phyloP scores from a whole-genome alignment of 2,329 filamentous ascomycete species.

The Paradendryphiella salina region DNA sequence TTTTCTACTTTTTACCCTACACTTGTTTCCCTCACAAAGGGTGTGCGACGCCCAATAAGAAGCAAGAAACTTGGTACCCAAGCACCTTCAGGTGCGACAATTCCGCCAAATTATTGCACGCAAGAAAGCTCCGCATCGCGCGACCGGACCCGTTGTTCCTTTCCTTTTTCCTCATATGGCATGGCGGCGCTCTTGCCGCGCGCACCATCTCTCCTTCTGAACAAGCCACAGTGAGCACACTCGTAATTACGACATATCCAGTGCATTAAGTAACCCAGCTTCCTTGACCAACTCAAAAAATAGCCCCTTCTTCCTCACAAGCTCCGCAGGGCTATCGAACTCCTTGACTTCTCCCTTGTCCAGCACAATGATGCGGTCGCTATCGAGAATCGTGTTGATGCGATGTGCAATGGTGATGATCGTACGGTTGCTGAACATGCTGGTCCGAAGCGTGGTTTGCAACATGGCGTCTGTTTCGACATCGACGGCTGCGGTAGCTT shows the following conservation, averaged over 20 bases:
- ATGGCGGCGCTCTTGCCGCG: no score
- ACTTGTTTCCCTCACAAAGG: no score
- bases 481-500: conserved; percentile 82
- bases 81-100: no score
- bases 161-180: no score
- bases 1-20: no score
- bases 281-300: conserved; percentile 94
- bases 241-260: conserved; percentile 14
- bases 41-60: no score
- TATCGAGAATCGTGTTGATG: conserved; percentile 93
- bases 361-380: conserved; percentile 88
- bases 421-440: conserved; percentile 82
- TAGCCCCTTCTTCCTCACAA: conserved; percentile 74
- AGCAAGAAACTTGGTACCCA: no score
- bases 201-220: background rate
- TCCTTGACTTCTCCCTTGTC: conserved; percentile 89
- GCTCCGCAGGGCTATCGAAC: conserved; percentile 81
- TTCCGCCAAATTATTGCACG: no score
- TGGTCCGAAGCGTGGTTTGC: conserved; percentile 65
- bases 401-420: conserved; percentile 98
- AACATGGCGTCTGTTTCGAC: conserved; percentile 69
- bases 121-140: no score
- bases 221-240: background rate
- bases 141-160: no score
- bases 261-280: conserved; percentile 66